Base-by-base conservation (phyloP, 257 asterid genomes). In the Nyctanthes arbortristis region DNA sequence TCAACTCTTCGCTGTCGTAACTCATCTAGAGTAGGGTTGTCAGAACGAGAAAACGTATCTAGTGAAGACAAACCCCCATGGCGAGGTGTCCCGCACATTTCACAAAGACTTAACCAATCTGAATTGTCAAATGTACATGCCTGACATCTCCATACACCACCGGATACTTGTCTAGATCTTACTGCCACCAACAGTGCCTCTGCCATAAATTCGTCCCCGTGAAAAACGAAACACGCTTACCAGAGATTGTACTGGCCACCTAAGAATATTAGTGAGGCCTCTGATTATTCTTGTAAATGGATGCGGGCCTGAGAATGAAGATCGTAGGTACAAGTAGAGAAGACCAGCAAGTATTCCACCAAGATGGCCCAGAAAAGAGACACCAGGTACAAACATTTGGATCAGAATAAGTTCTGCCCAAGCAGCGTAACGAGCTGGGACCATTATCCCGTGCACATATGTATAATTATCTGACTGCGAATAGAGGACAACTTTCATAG, bases 261-360 rank as follows among this genome's bases (percentile, higher is more conserved):
- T 71, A 12, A 88, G 57, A 30, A 84, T 24, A 62, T 77, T 60
- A 13, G 73, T 47, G 61, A 87, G 43, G 24, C 84, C 83, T 65
- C 84, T 71, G 27, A 80, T 57, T 33, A 88, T 59, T 69, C 72
- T 77, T 55, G 71, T 60, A 34, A 88, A 16, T 1, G 88, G 93
- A 67, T 76, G 71, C 1, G 77, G 69, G 68, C 96, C 88, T 13
- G 90, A 71, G 36, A 43, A 64, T 3, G 84, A 71, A 10, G 83
- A 34, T 68, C 75, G 85, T 30, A 93, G 22, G 30, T 73, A 68
- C 18, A 90, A 29, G 71, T 88, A 93, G 34, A 81, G 61, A 20
- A 93, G 71, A 1, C 98, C 98, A 32, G 98, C 97, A 61, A 93
- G 89, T 69, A 93, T 73, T 52, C 98, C 98, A 7, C 96, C 96